Evolutionary conservation across 805 yeast species (phyloP), one percentile per base, ranked within the genome.

Genomic region (Sugiyamaella smithiae): DNA sequence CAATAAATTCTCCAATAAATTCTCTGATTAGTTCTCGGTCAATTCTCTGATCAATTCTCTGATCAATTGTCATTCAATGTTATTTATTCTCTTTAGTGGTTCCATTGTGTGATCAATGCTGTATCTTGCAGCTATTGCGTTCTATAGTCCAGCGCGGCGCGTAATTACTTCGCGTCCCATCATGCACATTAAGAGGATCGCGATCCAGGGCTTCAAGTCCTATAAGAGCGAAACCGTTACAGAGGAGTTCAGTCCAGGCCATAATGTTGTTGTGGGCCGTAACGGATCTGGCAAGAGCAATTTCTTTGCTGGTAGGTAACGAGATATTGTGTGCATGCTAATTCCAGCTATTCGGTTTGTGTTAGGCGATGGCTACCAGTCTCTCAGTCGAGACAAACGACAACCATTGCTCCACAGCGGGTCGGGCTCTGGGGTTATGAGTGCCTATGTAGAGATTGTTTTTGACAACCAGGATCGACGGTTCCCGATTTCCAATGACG

Each of bases 231-330:
- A 88, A 35, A 86, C 96, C 0, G 76, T 80, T 3, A 78, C 90
- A 9, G 93, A 85, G 36, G 73, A 79, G 12, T 71, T 93, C 26
- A 84, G 95, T 1, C 91, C 95, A 0, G 80, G 80, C 47, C 85
- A 84, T 61, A 91, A 91, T 67, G 95, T 91, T 17, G 81, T 85
- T 12, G 70, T 90, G 26, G 97, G 97, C 1, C 71, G 96, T 44
- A 90, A 90, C 67, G 97, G 97, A n/a, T 86, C 96, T 6, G 99
- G 99, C 6, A 91, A 93, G 65, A 87, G 96, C 35, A 91, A 93
- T 66, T 85, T 91, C 68, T 93, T 91, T 66, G 89, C 96, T 12
- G 52, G 51, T 48, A 43, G 12, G 51, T 36, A 12, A 12, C 11
- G 43, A 14, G 25, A 5, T 6, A 4, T 41, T n/a, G 6, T 24